Base-by-base conservation (phyloP, 2,329 filamentous ascomycete species). In the Xylariaceae sp. region DNA sequence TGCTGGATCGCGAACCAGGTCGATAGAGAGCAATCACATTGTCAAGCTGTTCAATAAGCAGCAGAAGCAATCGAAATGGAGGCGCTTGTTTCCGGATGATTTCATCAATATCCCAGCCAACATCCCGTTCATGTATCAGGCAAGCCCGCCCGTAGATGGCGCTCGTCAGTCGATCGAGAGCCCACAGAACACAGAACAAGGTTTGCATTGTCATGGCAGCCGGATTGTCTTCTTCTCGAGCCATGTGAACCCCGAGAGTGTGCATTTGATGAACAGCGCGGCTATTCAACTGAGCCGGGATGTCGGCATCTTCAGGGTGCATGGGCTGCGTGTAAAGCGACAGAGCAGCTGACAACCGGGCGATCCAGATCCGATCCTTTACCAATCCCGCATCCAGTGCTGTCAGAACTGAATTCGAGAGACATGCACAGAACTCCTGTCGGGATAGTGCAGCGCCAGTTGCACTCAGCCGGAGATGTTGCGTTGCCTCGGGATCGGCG, bases 11-110 rank as follows among this genome's bases (percentile, higher is more conserved):
- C 31, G 76, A 75, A 3, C 73, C 71, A 0, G 83, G 83, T 0
- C 83, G 75, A 55, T 87, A 87, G 6, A 87, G 66, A 28, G 76
- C 75, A 51, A 86, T 79, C 4, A 86, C 79, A 43, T 77, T 73
- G 48, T 86, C 82, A 0, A 87, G 71, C 62, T 82, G 74, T 39
- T 74, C 69, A 4, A 82, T 70, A 6, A 86, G 72, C 2, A 72
- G 73, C 5, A 87, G 66, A 18, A 86, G 76, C 0, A 86, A 68
- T 3, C 79, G 76, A 51, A 87, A 87, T 28, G 74, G 75, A 0
- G 80, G 77, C 3, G 74, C 69, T 42, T 82, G 78, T 42, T 72
- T 71, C 18, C 70, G 68, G 44, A 83, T 77, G 47, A 77, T 79
- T 1, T 73, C 71, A 0, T 79, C 75, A 0, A 83, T 55, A 51